A percentile compares a stretch with the other conserved stretches of the same genome.
These are phyloP conservation scores for Verbascum thapsus DNA, from an alignment of 257 asterid species.

Conservation along the genomic window DNA sequence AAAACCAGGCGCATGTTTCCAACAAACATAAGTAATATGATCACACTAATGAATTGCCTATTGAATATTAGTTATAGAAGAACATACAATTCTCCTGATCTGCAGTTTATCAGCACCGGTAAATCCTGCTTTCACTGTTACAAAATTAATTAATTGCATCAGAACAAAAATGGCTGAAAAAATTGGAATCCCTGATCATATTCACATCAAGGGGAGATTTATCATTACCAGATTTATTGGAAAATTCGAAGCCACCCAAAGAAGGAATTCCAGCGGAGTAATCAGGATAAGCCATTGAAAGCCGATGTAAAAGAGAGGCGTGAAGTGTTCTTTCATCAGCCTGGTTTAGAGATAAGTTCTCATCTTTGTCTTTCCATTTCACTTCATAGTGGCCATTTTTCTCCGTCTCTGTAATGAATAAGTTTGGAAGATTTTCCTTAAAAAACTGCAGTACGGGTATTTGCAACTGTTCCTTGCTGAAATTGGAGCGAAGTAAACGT, in stretches of 20 bases:
- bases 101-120: conserved; percentile 59
- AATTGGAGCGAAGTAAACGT: conserved; percentile 58
- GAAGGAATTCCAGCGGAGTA: conserved; percentile 61
- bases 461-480: conserved; percentile 60
- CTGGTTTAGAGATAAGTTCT: conserved; percentile 40
- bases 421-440: conserved; percentile 64
- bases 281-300: conserved; percentile 67
- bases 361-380: conserved; percentile 53
- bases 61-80: conserved; percentile 23
- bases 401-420: conserved; percentile 47
- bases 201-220: conserved; percentile 18
- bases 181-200: neutral
- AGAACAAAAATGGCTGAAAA: conserved; percentile 20
- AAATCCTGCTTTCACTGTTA: conserved; percentile 69
- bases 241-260: conserved; percentile 73
- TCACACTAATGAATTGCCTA: neutral
- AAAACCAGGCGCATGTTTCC: conserved; percentile 11
- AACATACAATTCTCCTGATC: conserved; percentile 72
- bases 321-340: conserved; percentile 55
- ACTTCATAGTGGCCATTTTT: conserved; percentile 63
- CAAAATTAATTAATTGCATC: conserved; percentile 31
- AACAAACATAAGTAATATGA: neutral
- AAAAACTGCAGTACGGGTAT: conserved; percentile 69
- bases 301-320: conserved; percentile 64
- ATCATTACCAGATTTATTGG: conserved; percentile 66